Evolutionary conservation across 1,284 basidiomycete genomes (phyloP).

Genomic region (Marasmius fiardii): DNA sequence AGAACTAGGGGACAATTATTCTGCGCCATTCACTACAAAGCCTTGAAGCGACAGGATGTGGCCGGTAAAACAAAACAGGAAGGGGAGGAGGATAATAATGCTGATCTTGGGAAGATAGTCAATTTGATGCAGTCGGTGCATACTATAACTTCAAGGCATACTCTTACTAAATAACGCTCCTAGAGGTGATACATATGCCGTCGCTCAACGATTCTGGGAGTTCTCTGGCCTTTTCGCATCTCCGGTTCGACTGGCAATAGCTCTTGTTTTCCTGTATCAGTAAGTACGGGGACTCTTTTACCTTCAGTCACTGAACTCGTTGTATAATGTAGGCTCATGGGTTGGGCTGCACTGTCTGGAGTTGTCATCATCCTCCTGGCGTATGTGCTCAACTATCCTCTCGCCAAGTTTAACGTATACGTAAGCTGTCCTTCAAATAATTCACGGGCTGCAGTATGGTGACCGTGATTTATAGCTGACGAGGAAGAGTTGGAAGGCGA

Average conservation of each 20-base stretch:
- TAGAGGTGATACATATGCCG: slow-evolving; percentile 70
- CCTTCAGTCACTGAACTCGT: slow-evolving; percentile 2
- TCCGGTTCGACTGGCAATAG: slow-evolving; percentile 74
- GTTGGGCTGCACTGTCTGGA: slow-evolving; percentile 82
- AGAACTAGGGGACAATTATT: slow-evolving; percentile 67
- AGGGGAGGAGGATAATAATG: slow-evolving; percentile 41
- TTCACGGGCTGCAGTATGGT: neutral
- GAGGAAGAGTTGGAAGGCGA: slow-evolving; percentile 61
- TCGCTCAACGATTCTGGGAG: slow-evolving; percentile 69
- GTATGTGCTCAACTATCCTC: slow-evolving; percentile 62
- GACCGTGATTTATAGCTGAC: slow-evolving; percentile 42
- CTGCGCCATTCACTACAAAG: slow-evolving; percentile 72
- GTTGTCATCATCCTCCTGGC: slow-evolving; percentile 67
- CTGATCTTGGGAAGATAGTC: slow-evolving; percentile 68
- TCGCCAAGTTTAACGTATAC: slow-evolving; percentile 63
- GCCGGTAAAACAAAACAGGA: slow-evolving; percentile 49
- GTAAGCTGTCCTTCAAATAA: slow-evolving; percentile 32
- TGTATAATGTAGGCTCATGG: slow-evolving; percentile 55
- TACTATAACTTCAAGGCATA: neutral
- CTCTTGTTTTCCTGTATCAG: slow-evolving; percentile 74
- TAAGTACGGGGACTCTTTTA: slow-evolving; percentile 30
- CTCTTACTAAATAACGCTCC: neutral
- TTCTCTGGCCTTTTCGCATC: slow-evolving; percentile 66
- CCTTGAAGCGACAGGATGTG: slow-evolving; percentile 56
- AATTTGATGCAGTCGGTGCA: slow-evolving; percentile 65